These are phyloP conservation scores for Mercurialis annua DNA, from an alignment of 345 rosid genomes.

Conservation along the genomic window DNA sequence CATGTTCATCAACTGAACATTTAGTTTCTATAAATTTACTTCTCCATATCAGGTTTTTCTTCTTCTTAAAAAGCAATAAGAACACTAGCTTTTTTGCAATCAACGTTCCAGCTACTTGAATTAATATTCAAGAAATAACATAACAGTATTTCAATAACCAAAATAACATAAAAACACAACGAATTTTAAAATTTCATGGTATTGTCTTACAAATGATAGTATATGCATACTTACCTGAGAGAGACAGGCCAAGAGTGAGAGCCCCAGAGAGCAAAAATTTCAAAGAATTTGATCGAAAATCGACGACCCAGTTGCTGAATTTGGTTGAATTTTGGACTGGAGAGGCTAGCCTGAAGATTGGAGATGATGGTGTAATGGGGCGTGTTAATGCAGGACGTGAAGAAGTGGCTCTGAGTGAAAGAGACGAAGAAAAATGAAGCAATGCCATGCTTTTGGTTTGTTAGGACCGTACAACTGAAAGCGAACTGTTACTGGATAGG, in stretches of 20 bases:
- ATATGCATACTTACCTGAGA: conserved; percentile 41
- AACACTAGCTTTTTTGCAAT: too few species aligned
- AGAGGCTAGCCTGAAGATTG: conserved; percentile 21
- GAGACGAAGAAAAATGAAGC: conserved; percentile 28
- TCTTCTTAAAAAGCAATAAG: too few species aligned
- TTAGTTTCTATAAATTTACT: too few species aligned
- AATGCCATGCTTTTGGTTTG: conserved; percentile 31
- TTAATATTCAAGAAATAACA: too few species aligned
- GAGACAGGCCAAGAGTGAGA: conserved; percentile 55
- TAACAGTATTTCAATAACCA: too few species aligned
- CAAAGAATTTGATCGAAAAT: conserved; percentile 49
- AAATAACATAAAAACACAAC: too few species aligned
- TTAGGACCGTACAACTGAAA: conserved; percentile 7
- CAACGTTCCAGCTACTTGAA: too few species aligned
- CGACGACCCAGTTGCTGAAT: conserved; percentile 34
- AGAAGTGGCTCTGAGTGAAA: conserved; percentile 10
- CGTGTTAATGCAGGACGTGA: conserved; percentile 8
- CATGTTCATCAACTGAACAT: background rate
- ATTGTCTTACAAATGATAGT: background rate
- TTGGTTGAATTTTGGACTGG: conserved; percentile 17
- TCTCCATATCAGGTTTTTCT: too few species aligned
- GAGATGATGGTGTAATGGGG: conserved; percentile 26
- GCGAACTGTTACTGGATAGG: background rate
- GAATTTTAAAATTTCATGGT: too few species aligned
- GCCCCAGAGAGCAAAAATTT: conserved; percentile 60